Evolutionary conservation across 2,329 filamentous ascomycete species (phyloP).

Genomic region (Clarireedia paspali): DNA sequence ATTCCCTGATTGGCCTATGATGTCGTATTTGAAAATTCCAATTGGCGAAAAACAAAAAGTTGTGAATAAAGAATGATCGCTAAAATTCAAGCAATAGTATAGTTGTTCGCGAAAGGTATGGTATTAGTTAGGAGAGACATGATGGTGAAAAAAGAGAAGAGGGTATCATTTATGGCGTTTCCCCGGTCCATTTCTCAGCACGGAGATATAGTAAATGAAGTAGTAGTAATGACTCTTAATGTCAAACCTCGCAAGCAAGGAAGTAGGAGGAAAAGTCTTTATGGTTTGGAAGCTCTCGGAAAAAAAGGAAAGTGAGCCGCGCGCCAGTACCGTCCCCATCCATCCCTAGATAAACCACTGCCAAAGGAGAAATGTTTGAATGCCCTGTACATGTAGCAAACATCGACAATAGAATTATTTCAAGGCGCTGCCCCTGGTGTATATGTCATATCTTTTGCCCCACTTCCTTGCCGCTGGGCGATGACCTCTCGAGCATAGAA

Average conservation of each 20-base stretch:
- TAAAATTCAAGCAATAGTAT: neutral
- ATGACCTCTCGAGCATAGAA: slow-evolving; percentile 93
- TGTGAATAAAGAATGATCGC: neutral
- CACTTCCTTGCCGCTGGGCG: slow-evolving; percentile 38
- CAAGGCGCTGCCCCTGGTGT: slow-evolving; percentile 13
- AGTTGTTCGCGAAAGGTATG: neutral
- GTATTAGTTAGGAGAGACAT: neutral
- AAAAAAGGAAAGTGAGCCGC: neutral
- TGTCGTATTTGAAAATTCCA: no score
- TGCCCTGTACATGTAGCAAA: slow-evolving; percentile 2
- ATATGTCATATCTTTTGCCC: slow-evolving; percentile 21
- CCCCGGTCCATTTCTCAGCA: slow-evolving; percentile 1
- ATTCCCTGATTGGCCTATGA: no score
- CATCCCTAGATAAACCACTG: slow-evolving; percentile 1
- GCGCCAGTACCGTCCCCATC: neutral
- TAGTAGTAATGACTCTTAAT: neutral
- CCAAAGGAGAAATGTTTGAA: neutral
- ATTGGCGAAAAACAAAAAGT: no score
- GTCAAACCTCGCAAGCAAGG: neutral
- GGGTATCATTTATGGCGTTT: slow-evolving; percentile 8
- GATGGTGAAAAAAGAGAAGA: neutral
- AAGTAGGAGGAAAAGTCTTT: neutral
- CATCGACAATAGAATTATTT: neutral
- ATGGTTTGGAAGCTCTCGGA: neutral
- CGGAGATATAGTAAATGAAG: neutral